Base-by-base conservation (phyloP, 352 stramenopile genomes). In the Globisporangium heterothallicum region DNA sequence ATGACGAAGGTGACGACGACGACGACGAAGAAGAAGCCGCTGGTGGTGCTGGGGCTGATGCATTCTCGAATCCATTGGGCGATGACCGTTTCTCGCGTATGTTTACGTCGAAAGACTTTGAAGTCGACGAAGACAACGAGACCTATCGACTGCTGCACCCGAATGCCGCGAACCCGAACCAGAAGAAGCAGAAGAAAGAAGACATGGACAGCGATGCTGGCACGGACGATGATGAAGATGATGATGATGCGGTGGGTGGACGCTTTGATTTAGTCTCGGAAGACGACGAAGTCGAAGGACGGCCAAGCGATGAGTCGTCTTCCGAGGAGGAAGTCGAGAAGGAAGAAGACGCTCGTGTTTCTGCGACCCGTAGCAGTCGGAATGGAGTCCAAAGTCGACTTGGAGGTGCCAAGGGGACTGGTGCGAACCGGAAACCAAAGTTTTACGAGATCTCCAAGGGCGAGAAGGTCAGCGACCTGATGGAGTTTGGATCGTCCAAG, bases 51-150 rank as follows among this genome's bases (percentile, higher is more conserved):
- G 59, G 61, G 3, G 63, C 56, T 16, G 62, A 64, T 21, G 58
- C 59, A 24, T 77, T 85, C 55, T 67, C 67, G 2, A 96, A 97
- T 41, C 84, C 81, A 24, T 69, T 99, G 29, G 84, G 83, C 36
- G 97, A 99, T 74, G 87, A 99, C 64, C 95, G 97, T 57, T 99
- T 99, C 65, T 88, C 92, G 45, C 78, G 75, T 38, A 91, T 99
- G 71, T 99, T 99, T 68, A 89, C 84, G 60, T 98, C 97, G 55
- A 86, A 83, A 30, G 96, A 99, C 74, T 99, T 98, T 70, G 69
- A 98, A 63, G 97, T 99, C 60, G 96, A 99, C 72, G 82, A 98
- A 59, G 80, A 98, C 36, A 94, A 88, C 53, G 90, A 98, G 27
- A 90, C 98, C 64, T 99, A 98, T 72, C 89, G 89, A 49, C 74